Evolutionary conservation across 179 eudicot species (phyloP), one percentile per base, ranked within the genome.

Genomic region (Heliamphora pulchella): DNA sequence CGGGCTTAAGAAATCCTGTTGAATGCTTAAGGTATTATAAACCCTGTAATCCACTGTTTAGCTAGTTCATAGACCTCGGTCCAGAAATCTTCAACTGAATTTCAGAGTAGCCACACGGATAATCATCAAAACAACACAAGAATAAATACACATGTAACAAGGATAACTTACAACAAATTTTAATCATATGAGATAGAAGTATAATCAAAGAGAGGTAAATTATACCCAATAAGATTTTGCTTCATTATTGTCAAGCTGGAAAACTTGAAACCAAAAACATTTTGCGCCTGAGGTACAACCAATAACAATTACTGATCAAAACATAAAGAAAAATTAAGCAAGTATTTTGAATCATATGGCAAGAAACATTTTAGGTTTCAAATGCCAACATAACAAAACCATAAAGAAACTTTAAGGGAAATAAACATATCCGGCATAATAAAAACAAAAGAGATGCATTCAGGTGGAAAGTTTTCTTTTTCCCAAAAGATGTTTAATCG

Each of bases 241-340:
- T 85, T 91, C 86, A 86, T 85, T 78, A 94, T 84, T 65, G 88
- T 92, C 89, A 96, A 79, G 83, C 97, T 92, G 66, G 97, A 87
- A 79, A 96, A 89, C 85, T 83, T 92, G 81, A 94, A 43, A 81
- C 98, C 99, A 85, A 92, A 89, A 57, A 86, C 68, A 75, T 86
- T 84, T 82, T 87, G 87, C 78, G 68, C 90, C 93, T 94, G 85
- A 64, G 73, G 84, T 55, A 85, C 77, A 83, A 68, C 72, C 78
- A 65, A 65, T 61, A 76, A 62, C 61, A 68, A 80, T 66, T 58
- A 54, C 17, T 14, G 46, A 71, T 43, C 59, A 50, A 31, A 59
- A 58, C 62, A 70, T 57, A 50, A 31, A 71, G 75, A 68, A 69
- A 54, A 77, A 2, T 64, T 71, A 48, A 75, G 68, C 44, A 75